Percentiles rank a stretch among this genome's conserved stretches.
These are phyloP conservation scores for Penicillium pulvis DNA, from an alignment of 495 filamentous ascomycete species.

Conservation along the genomic window DNA sequence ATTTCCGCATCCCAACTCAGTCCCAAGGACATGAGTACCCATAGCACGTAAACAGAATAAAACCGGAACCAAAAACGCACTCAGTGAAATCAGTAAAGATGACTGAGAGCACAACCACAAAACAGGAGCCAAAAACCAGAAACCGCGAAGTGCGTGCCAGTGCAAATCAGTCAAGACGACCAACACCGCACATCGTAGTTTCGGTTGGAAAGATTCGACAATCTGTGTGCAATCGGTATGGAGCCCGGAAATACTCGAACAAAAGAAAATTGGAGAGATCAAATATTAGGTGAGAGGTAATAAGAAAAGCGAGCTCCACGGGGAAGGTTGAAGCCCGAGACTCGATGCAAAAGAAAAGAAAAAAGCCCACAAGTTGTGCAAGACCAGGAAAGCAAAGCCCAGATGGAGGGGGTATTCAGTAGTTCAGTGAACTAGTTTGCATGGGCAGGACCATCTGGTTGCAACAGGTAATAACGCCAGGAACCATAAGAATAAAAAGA, in stretches of 20 bases:
- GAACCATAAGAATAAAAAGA: background rate
- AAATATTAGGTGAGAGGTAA: conserved; percentile 16
- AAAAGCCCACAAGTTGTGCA: background rate
- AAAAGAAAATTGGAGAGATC: conserved; percentile 4
- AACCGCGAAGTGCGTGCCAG: conserved; percentile 21
- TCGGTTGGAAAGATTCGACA: conserved; percentile 5
- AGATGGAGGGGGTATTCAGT: background rate
- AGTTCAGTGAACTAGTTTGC: background rate
- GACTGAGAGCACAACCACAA: conserved; percentile 29
- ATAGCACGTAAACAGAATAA: background rate
- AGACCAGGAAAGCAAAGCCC: conserved; percentile 1
- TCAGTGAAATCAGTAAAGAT: conserved; percentile 44
- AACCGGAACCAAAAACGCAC: conserved; percentile 10
- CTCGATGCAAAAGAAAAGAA: conserved; percentile 15
- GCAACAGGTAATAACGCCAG: conserved; percentile 4
- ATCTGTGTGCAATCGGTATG: conserved; percentile 4
- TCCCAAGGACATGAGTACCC: background rate
- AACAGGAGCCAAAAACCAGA: conserved; percentile 5
- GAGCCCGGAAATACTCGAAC: conserved; percentile 3
- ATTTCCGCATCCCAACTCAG: background rate
- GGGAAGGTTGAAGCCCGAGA: conserved; percentile 16
- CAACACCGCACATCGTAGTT: conserved; percentile 10
- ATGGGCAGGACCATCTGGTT: conserved; percentile 1
- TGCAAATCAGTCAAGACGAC: conserved; percentile 42
- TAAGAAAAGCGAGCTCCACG: conserved; percentile 8